Base-by-base conservation (phyloP, 2,329 filamentous ascomycete genomes). In the Ustulina deusta region DNA sequence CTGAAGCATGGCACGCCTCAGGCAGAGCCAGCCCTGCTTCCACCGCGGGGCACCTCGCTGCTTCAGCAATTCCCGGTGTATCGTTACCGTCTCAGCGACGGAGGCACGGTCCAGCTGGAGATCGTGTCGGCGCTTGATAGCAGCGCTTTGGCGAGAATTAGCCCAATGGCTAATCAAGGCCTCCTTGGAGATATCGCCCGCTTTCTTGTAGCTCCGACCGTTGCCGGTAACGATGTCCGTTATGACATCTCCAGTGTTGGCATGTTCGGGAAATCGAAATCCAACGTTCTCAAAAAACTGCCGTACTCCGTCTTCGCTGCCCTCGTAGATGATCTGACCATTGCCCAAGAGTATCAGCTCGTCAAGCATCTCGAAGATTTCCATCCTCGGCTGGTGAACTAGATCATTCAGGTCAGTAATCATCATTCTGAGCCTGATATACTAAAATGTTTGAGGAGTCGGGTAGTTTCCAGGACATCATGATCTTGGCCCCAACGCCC, bases 191-290 rank as follows among this genome's bases (percentile, higher is more conserved):
- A 84, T 80, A 44, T 86, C 82, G 4, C 83, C 83, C 0, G 72
- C 74, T 3, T 67, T 71, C 69, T 86, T 85, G 76, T 88, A 88
- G 13, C 79, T 74, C 15, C 81, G 78, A 0, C 86, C 86, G 69
- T 88, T 85, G 2, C 87, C 87, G 0, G 86, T 86, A 71, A 89
- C 85, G 69, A 89, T 89, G 61, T 90, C 87, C n/a, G 87, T 87
- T 27, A 89, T 81, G 0, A 86, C 80, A 69, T 90, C 88, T 9
- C 85, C 87, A 6, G 82, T 83, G 69, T 90, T 90, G 51, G 80
- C 80, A 64, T 84, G 79, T 17, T 76, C 66, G 0, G 83, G 83
- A 65, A 89, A 87, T 0, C 75, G 72, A 74, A 85, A 89, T 2
- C 87, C 87, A 13, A 85, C 76, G 38, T 78, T 73, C 71, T 86